Percentiles rank a stretch among this genome's conserved stretches.
These are phyloP conservation scores for Lyophyllum atratum DNA, from an alignment of 768 basidiomycete genomes.

Conservation along the genomic window DNA sequence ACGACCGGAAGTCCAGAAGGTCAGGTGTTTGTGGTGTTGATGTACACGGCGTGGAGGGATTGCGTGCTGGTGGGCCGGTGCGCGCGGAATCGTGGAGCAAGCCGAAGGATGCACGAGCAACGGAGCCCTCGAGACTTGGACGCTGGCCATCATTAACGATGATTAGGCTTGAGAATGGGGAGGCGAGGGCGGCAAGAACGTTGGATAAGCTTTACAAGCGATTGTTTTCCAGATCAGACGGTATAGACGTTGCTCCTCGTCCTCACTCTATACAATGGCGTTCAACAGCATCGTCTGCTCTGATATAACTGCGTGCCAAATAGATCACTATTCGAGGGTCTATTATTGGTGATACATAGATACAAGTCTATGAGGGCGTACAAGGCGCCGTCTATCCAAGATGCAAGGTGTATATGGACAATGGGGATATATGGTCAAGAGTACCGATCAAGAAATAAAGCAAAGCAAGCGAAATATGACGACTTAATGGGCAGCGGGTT, in stretches of 20 bases:
- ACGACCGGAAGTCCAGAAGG: conserved; percentile 40
- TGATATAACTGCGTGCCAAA: no score
- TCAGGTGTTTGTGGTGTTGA: conserved; percentile 36
- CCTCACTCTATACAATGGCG: no score
- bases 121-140: not conserved
- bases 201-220: no score
- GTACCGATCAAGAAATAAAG: not conserved
- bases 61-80: conserved; percentile 26
- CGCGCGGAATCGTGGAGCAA: not conserved
- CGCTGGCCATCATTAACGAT: not conserved
- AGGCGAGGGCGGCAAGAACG: no score
- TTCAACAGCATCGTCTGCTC: no score
- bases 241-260: no score
- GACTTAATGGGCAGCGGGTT: conserved; percentile 12
- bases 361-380: not conserved
- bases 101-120: conserved; percentile 1
- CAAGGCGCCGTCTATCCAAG: not conserved
- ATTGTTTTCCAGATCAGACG: no score
- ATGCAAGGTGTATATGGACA: not conserved
- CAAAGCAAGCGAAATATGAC: not conserved
- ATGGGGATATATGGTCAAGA: not conserved
- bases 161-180: no score
- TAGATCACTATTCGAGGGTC: no score
- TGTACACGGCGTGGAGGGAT: conserved; percentile 44
- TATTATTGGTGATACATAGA: no score